Base-by-base conservation (phyloP, 2,329 filamentous ascomycete genomes). In the Apiospora kogelbergensis region DNA sequence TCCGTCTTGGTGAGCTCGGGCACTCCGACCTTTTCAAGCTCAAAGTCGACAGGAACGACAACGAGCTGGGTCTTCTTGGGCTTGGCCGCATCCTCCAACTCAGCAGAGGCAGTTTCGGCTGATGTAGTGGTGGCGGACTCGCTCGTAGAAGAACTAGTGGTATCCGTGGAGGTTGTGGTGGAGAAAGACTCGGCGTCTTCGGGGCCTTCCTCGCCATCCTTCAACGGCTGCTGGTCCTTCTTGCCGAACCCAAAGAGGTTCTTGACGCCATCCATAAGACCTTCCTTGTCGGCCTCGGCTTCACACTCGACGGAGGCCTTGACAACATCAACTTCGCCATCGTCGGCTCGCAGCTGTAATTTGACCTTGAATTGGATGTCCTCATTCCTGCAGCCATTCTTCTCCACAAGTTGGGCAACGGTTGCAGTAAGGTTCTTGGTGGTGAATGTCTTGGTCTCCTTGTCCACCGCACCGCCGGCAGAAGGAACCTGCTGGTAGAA, bases 241-340 rank as follows among this genome's bases (percentile, higher is more conserved):
- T 93, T 93, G 33, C 95, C 96, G 78, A 98, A 95, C 6, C 96
- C 96, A 77, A 99, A 97, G 71, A 98, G 88, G 72, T 95, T 97
- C 86, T 99, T 99, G 73, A 98, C 93, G 57, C 94, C 95, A 76
- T 97, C 95, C 64, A 98, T 93, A 65, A 98, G 88, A 9, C 91
- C 90, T 72, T 93, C 93, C 79, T 94, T 93, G 80, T 90, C 89
- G 10, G 82, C 86, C 67, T 97, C 93, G 33, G 91, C 88, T 78
- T 97, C 93, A 77, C 96, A 99, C 79, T 95, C 95, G 6, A 96
- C 90, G 68, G 87, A 87, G n/a, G 92, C 92, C 74, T 89, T 89
- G 68, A 87, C 80, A 66, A 98, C 87, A 71, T 95, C 91, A 3
- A 97, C 93, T 73, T 97, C 89, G 42, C 94, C 95, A 75, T 93